Conservation (phyloP, 805 yeast species). For the Wickerhamiella cacticola region DNA sequence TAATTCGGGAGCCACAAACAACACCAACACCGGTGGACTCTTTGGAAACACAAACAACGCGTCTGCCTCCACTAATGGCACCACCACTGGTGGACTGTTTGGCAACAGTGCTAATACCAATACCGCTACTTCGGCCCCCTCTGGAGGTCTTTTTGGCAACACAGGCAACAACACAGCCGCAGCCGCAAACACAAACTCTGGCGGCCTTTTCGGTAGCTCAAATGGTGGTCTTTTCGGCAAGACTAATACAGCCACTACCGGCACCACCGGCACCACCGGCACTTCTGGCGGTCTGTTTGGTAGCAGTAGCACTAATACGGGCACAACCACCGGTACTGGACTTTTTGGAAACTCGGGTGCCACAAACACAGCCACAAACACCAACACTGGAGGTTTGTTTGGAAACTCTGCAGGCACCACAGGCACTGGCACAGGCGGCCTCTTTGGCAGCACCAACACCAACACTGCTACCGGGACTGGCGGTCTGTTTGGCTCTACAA, state of each 20-base stretch:
- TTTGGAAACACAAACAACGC: conserved; percentile 23
- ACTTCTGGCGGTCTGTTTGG: conserved; percentile 6
- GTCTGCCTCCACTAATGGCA: conserved; percentile 13
- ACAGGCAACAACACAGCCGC: background rate
- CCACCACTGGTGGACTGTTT: conserved; percentile 17
- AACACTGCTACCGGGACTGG: conserved; percentile 9
- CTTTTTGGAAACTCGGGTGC: conserved; percentile 24
- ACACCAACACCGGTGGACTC: conserved; percentile 25
- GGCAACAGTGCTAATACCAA: conserved; percentile 1
- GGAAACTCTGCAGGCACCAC: conserved; percentile 21
- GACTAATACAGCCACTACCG: background rate
- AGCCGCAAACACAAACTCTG: background rate
- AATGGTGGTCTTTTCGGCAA: conserved; percentile 1
- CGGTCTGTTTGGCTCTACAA: conserved; percentile 22
- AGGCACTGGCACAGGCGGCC: conserved; percentile 11
- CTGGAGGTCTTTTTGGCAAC: conserved; percentile 15
- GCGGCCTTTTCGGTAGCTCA: conserved; percentile 28
- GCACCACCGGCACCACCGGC: background rate
- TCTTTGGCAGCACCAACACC: conserved; percentile 1
- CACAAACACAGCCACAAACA: conserved; percentile 17
- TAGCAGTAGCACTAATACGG: conserved; percentile 9
- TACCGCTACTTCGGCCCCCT: conserved; percentile 14
- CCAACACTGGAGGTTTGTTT: conserved; percentile 26
- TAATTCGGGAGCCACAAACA: too few relatives aligned
- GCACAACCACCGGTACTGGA: conserved; percentile 23